Evolutionary conservation across 164 flowering plant genomes (phyloP).

Genomic region (Piper betle): DNA sequence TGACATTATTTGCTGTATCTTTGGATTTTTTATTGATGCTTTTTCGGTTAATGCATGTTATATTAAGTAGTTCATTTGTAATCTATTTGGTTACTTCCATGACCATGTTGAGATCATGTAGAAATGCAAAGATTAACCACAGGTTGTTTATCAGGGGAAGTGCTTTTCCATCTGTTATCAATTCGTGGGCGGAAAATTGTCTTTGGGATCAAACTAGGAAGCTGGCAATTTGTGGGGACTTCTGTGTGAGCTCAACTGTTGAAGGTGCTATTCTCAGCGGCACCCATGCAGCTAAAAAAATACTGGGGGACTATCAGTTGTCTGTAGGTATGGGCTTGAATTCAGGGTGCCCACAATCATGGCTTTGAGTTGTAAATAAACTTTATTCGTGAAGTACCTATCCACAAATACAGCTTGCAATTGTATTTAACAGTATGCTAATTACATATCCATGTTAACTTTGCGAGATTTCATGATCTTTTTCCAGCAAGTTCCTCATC

Average conservation of each 20-base stretch:
- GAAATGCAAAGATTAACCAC: not conserved
- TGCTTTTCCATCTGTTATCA: constrained; percentile 56
- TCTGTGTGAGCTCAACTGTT: constrained; percentile 67
- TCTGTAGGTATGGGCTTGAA: not conserved
- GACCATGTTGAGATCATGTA: not conserved
- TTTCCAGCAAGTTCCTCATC: not conserved
- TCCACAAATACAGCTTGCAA: not conserved
- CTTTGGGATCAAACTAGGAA: constrained; percentile 43
- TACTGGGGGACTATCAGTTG: constrained; percentile 16
- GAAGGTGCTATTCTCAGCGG: constrained; percentile 81
- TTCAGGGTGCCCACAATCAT: not conserved
- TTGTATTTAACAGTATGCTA: not conserved
- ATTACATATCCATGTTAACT: not conserved
- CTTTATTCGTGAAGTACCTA: not conserved
- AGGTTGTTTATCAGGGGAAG: constrained; percentile 43
- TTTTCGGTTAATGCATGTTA: not conserved
- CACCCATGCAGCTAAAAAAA: constrained; percentile 50
- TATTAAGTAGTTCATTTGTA: not conserved
- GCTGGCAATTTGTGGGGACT: constrained; percentile 75
- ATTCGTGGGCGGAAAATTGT: constrained; percentile 61
- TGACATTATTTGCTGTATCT: not conserved
- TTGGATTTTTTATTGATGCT: not conserved
- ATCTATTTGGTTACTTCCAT: not conserved
- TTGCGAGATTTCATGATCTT: not conserved
- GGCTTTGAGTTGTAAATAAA: not conserved